Evolutionary conservation across 306 rosid species (phyloP), one percentile per base, ranked within the genome.

Genomic region (Rubus idaeus): DNA sequence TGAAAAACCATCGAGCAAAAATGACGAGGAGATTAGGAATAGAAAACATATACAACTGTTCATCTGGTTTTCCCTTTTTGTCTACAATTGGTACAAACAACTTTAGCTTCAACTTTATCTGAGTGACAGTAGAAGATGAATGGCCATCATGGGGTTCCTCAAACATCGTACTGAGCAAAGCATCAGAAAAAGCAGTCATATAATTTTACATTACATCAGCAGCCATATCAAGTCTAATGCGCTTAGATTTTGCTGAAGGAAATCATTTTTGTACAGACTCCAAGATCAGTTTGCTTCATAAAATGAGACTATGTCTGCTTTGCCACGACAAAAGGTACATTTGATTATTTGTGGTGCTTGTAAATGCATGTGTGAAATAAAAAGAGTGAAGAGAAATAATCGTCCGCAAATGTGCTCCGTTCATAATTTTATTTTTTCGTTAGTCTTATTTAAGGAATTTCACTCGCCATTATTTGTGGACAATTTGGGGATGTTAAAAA

Each of bases 21-120:
- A 70, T 40, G 78, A 74, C 8, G 46, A n/a, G 62, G 69, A 75
- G 65, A 61, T 60, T 69, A 85, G 71, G 40, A 75, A 51, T 13
- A 79, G 46, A 71, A 76, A 57, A 37, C 30, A 23, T 11, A 67
- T 57, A 66, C 10, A 10, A 70, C 16, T 2, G 51, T 21, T 62
- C 78, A 63, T 75, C 68, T 42, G 44, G 46, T 45, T 20, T 16
- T 70, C 45, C 6, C 16, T 47, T 49, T 26, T 51, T 5, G 35
- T 3, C 18, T 5, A 18, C 42, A 30, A 39, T 4, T 6, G 39
- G 60, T 23, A n/a, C n/a, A 40, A 39, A 72, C 46, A 63, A 9
- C 63, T 50, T 16, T 13, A 49, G 39, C 44, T 64, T 12, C 77
- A 44, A 7, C 44, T 70, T n/a, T 10, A 35, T n/a, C 3, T 17